Percentiles rank a stretch among this genome's conserved stretches.
Conservation (phyloP, 1,139 yeast species). For the Blastobotrys ciferrii region DNA sequence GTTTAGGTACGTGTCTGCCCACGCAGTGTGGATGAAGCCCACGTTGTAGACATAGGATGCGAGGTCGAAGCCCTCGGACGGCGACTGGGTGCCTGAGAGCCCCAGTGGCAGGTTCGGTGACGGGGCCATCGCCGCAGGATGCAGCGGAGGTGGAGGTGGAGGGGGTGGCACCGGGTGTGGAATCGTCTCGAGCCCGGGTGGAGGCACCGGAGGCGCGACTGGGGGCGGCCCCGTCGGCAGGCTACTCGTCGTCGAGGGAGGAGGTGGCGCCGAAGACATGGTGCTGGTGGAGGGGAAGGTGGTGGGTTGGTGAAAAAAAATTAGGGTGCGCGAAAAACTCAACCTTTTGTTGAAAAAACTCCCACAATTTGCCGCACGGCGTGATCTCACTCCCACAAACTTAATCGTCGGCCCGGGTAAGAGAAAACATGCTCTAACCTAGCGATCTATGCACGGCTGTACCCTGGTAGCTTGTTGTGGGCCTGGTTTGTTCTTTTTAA, state of each 20-base stretch:
- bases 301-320: constrained; percentile 1
- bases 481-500: too few relatives aligned
- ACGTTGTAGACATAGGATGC: constrained; percentile 35
- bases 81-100: constrained; percentile 2
- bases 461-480: too few relatives aligned
- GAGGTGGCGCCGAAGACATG: background rate
- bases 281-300: constrained; percentile 2
- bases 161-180: constrained; percentile 15
- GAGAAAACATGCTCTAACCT: too few relatives aligned
- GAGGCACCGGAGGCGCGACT: constrained; percentile 5
- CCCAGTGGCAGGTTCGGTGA: constrained; percentile 1
- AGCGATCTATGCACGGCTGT: too few relatives aligned
- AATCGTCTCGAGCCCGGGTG: constrained; percentile 7
- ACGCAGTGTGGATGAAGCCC: constrained; percentile 39
- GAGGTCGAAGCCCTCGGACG: constrained; percentile 23
- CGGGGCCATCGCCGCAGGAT: constrained; percentile 2
- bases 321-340: too few relatives aligned
- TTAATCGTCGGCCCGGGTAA: too few relatives aligned
- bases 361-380: constrained; percentile 6
- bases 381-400: too few relatives aligned
- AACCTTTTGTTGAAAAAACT: background rate
- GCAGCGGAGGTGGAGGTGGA: constrained; percentile 13
- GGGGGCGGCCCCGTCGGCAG: constrained; percentile 8
- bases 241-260: background rate
- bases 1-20: constrained; percentile 38